phyloP scores from a whole-genome alignment of 257 asterid genomes.

The Primulina eburnea region DNA sequence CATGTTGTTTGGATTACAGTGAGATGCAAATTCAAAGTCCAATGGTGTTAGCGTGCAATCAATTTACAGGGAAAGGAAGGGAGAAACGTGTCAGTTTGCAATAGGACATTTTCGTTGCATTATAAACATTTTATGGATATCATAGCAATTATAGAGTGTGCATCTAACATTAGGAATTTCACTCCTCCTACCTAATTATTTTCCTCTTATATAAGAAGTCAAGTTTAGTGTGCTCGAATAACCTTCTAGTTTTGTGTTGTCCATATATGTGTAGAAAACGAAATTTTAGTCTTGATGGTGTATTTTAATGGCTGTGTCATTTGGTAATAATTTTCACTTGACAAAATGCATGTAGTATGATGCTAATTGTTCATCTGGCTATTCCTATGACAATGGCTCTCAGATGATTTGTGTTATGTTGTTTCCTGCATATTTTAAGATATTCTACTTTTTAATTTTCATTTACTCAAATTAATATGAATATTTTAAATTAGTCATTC shows the following conservation, averaged over 20 bases:
- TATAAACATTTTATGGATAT: neutral
- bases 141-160: neutral
- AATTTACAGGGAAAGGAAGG: neutral
- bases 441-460: neutral
- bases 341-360: neutral
- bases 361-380: neutral
- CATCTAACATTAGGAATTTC: neutral
- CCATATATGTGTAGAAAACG: neutral
- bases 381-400: conserved; percentile 5
- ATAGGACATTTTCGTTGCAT: neutral
- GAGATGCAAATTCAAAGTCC: no score
- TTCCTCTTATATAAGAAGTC: neutral
- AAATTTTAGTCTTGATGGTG: neutral
- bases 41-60: no score
- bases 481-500: conserved; percentile 3
- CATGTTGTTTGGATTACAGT: no score
- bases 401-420: conserved; percentile 3
- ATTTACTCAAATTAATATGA: neutral
- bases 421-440: conserved; percentile 9
- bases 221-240: neutral
- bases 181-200: neutral
- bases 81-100: no score
- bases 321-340: conserved; percentile 13
- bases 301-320: neutral
- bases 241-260: neutral